Evolutionary conservation across 2,329 filamentous ascomycete genomes (phyloP).

Genomic region (Mycosphaerella sp.): DNA sequence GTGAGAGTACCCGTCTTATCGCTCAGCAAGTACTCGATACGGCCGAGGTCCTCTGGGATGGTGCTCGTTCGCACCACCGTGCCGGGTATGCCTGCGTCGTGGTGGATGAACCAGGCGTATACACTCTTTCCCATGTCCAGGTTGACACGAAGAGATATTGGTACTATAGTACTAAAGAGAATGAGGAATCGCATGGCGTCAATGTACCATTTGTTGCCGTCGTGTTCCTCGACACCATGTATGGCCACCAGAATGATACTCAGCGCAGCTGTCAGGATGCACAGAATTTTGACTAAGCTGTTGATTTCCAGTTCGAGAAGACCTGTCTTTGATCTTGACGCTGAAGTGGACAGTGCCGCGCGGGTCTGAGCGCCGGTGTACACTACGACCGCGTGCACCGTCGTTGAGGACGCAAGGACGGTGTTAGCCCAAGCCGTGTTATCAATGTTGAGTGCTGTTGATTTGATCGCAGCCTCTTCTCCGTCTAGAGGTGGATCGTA

Average conservation of each 20-base stretch:
- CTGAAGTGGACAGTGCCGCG: conserved; percentile 84
- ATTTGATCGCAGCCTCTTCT: conserved; percentile 30
- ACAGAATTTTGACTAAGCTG: conserved; percentile 91
- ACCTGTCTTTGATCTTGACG: conserved; percentile 88
- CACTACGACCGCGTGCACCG: conserved; percentile 79
- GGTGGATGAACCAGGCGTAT: conserved; percentile 92
- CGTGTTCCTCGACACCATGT: conserved; percentile 65
- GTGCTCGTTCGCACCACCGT: conserved; percentile 95
- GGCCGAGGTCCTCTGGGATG: conserved; percentile 90
- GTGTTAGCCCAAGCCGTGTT: conserved; percentile 99
- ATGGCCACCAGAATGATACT: conserved; percentile 84
- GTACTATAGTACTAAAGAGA: conserved; percentile 97
- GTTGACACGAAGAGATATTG: conserved; percentile 93
- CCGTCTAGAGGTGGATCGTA: conserved; percentile 37
- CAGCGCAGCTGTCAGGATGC: conserved; percentile 74
- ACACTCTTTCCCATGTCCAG: conserved; percentile 95
- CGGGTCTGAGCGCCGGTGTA: conserved; percentile 94
- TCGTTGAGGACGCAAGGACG: conserved; percentile 86
- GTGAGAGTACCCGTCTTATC: conserved; percentile 99
- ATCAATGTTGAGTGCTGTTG: conserved; percentile 78
- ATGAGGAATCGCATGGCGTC: conserved; percentile 98
- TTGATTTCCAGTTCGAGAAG: conserved; percentile 96
- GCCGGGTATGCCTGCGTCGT: conserved; percentile 79
- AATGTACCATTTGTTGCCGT: conserved; percentile 72
- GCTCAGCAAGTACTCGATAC: conserved; percentile 92